Conservation (phyloP, 1,284 basidiomycete species). For the Cystobasidium pallidum region DNA sequence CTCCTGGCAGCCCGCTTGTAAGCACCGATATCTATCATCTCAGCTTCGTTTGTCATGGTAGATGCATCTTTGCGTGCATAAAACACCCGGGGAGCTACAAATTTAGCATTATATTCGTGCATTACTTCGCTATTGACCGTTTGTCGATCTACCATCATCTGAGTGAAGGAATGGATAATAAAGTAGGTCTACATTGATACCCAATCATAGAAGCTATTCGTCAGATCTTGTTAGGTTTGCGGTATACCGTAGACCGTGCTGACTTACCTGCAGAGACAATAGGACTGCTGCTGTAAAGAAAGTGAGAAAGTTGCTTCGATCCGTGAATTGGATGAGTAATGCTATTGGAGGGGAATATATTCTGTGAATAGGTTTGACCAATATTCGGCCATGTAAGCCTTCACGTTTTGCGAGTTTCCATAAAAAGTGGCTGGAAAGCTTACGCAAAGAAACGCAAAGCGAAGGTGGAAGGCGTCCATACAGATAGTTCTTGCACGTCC, state of each 20-base stretch:
- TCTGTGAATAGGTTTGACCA: slow-evolving; percentile 36
- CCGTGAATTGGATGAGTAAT: slow-evolving; percentile 49
- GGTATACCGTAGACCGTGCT: no score
- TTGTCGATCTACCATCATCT: slow-evolving; percentile 71
- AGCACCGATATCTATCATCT: slow-evolving; percentile 12
- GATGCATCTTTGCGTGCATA: slow-evolving; percentile 30
- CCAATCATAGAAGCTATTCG: background rate
- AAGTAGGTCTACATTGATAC: slow-evolving; percentile 39
- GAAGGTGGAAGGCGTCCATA: slow-evolving; percentile 50
- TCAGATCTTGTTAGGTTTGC: no score
- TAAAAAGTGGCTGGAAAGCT: background rate
- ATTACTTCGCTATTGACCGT: slow-evolving; percentile 78
- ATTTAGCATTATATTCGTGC: slow-evolving; percentile 81
- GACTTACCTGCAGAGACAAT: slow-evolving; percentile 42
- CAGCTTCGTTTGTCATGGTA: slow-evolving; percentile 35
- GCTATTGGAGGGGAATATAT: slow-evolving; percentile 51
- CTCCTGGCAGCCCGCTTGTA: background rate
- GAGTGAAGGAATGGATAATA: slow-evolving; percentile 71
- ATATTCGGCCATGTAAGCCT: no score
- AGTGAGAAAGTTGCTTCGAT: slow-evolving; percentile 45
- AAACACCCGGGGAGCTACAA: slow-evolving; percentile 45
- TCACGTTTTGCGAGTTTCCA: no score
- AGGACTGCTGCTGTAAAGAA: slow-evolving; percentile 43
- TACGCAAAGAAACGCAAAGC: slow-evolving; percentile 48
- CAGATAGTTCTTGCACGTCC: slow-evolving; percentile 48